Conservation (phyloP, 2,329 filamentous ascomycete genomes). For the Lasiodiplodia gonubiensis region DNA sequence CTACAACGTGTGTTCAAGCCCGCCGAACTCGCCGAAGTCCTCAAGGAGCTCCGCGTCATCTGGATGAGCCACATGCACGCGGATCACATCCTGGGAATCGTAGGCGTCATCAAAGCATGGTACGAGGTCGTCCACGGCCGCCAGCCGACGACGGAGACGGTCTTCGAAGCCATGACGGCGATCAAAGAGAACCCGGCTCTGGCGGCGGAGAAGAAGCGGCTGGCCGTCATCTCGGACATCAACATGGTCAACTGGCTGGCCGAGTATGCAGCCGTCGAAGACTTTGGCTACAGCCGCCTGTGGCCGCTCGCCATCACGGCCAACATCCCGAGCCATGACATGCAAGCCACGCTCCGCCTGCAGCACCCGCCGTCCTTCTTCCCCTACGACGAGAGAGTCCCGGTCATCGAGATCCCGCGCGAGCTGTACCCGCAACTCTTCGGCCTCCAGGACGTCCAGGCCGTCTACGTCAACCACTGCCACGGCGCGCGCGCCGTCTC, state of each 20-base stretch:
- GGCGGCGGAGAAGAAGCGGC: constrained; percentile 36
- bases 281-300: constrained; percentile 71
- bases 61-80: constrained; percentile 97
- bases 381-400: neutral
- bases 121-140: constrained; percentile 61
- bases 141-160: constrained; percentile 36
- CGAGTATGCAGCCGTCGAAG: constrained; percentile 80
- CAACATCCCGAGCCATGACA: neutral
- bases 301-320: constrained; percentile 55
- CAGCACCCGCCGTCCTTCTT: neutral
- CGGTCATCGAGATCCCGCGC: neutral
- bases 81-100: constrained; percentile 89
- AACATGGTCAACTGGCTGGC: constrained; percentile 77
- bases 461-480: constrained; percentile 78
- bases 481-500: constrained; percentile 75
- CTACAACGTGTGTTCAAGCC: constrained; percentile 74
- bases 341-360: neutral
- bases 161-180: constrained; percentile 31
- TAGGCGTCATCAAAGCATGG: constrained; percentile 84
- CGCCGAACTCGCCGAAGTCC: constrained; percentile 69
- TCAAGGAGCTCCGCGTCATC: constrained; percentile 79
- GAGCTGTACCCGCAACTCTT: constrained; percentile 54
- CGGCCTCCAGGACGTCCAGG: constrained; percentile 70
- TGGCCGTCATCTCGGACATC: constrained; percentile 71
- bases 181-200: constrained; percentile 44